These are phyloP conservation scores for Rhinocladiella mackenziei DNA, from an alignment of 2,329 filamentous ascomycete genomes.

Conservation along the genomic window DNA sequence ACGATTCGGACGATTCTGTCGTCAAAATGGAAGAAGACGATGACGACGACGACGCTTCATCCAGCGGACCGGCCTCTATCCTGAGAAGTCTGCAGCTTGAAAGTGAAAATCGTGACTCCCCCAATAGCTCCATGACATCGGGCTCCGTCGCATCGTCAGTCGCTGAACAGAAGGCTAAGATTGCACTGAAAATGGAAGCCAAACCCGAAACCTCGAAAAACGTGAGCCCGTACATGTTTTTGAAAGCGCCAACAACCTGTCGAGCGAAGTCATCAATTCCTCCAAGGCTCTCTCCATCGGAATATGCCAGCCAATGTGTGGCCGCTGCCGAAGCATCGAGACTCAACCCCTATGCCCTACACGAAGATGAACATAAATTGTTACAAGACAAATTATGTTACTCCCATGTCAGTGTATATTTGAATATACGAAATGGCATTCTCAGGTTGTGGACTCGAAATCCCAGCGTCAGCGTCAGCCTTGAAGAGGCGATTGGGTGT, in stretches of 20 bases:
- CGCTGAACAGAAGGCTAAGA: slow-evolving; percentile 26
- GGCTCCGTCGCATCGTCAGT: slow-evolving; percentile 30
- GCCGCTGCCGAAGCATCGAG: slow-evolving; percentile 83
- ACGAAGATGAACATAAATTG: slow-evolving; percentile 76
- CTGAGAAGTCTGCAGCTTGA: slow-evolving; percentile 28
- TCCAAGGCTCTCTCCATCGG: slow-evolving; percentile 62
- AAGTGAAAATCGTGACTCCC: slow-evolving; percentile 32
- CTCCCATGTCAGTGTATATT: slow-evolving; percentile 85
- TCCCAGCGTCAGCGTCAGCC: slow-evolving; percentile 73
- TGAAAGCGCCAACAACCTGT: slow-evolving; percentile 47
- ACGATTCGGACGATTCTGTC: slow-evolving; percentile 17
- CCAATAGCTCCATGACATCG: slow-evolving; percentile 34
- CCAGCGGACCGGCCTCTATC: slow-evolving; percentile 24
- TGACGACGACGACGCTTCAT: slow-evolving; percentile 33
- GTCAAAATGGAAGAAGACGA: slow-evolving; percentile 35
- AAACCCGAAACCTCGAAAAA: slow-evolving; percentile 17
- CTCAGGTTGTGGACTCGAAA: slow-evolving; percentile 85
- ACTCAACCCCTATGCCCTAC: slow-evolving; percentile 82
- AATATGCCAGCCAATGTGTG: slow-evolving; percentile 90
- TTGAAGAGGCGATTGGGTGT: slow-evolving; percentile 85
- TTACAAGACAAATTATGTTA: slow-evolving; percentile 78
- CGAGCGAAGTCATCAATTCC: slow-evolving; percentile 82
- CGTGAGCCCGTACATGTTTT: slow-evolving; percentile 29
- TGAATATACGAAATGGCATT: slow-evolving; percentile 95
- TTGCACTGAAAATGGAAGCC: slow-evolving; percentile 19